Percentiles rank a stretch among this genome's conserved stretches.
phyloP scores from a whole-genome alignment of 129 eudicot genomes.

The Scalesia atractyloides region DNA sequence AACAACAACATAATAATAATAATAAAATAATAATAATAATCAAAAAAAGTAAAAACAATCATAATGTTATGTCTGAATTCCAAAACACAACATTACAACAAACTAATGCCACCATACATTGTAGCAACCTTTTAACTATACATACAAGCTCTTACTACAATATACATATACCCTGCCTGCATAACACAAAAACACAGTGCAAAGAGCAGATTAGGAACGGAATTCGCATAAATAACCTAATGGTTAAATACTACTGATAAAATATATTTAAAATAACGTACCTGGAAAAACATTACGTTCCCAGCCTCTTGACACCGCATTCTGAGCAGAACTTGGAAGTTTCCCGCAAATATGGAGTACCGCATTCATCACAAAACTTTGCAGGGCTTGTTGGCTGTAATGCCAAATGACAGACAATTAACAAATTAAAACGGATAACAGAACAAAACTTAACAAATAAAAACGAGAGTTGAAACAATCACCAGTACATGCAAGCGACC shows the following conservation, averaged over 20 bases:
- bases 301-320: constrained; percentile 91
- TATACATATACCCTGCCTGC: constrained; percentile 11
- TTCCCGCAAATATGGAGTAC: constrained; percentile 79
- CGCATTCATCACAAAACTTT: constrained; percentile 98
- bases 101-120: constrained; percentile 8
- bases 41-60: neutral
- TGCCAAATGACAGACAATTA: neutral
- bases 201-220: neutral
- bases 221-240: neutral
- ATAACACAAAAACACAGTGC: neutral
- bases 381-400: constrained; percentile 86
- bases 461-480: neutral
- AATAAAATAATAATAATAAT: no score
- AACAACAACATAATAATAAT: no score
- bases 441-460: neutral
- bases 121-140: constrained; percentile 6
- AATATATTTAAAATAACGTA: neutral
- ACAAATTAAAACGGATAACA: neutral
- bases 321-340: constrained; percentile 96
- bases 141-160: neutral
- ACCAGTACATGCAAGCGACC: constrained; percentile 86
- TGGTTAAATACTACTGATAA: neutral
- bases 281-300: constrained; percentile 48
- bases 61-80: neutral
- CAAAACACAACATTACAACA: constrained; percentile 15